Percentiles rank a stretch among this genome's conserved stretches.
These are phyloP conservation scores for Fusarium setosum DNA, from an alignment of 2,329 filamentous ascomycete species.

Conservation along the genomic window DNA sequence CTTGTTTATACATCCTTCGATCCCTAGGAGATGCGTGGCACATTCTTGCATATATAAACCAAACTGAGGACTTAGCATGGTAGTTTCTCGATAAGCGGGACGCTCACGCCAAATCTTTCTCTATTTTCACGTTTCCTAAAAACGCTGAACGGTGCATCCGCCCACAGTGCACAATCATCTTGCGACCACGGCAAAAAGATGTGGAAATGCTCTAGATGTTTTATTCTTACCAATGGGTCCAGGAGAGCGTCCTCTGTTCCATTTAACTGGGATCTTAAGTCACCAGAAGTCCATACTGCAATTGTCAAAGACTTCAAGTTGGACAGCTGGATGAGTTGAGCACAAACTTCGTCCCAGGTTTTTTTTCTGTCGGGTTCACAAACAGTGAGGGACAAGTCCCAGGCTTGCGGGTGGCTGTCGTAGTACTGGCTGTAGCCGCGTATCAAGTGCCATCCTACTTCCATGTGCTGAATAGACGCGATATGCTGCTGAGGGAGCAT, in stretches of 20 bases:
- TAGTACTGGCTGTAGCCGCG: slow-evolving; percentile 8
- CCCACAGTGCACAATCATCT: neutral
- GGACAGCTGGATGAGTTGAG: neutral
- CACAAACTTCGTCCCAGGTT: neutral
- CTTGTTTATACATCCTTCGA: too few relatives aligned
- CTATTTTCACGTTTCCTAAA: neutral
- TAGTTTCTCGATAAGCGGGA: neutral
- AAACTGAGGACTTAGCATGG: too few relatives aligned
- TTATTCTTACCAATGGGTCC: neutral
- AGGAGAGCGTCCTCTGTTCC: neutral
- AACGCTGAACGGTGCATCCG: neutral
- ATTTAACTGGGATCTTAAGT: neutral
- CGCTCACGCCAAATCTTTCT: neutral
- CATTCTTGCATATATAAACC: too few relatives aligned
- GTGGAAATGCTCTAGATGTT: neutral
- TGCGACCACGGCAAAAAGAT: neutral
- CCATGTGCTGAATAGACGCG: neutral
- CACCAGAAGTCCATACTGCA: neutral
- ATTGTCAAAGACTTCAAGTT: neutral
- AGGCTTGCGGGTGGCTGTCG: slow-evolving; percentile 9
- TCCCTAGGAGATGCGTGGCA: too few relatives aligned
- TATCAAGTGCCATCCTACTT: slow-evolving; percentile 8
- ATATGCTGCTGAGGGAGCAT: neutral
- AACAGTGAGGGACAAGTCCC: slow-evolving; percentile 1
- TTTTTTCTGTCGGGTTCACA: neutral